Percentiles rank a stretch among this genome's conserved stretches.
phyloP scores from a whole-genome alignment of 2,329 filamentous ascomycete genomes.

The Fusarium hainanense region DNA sequence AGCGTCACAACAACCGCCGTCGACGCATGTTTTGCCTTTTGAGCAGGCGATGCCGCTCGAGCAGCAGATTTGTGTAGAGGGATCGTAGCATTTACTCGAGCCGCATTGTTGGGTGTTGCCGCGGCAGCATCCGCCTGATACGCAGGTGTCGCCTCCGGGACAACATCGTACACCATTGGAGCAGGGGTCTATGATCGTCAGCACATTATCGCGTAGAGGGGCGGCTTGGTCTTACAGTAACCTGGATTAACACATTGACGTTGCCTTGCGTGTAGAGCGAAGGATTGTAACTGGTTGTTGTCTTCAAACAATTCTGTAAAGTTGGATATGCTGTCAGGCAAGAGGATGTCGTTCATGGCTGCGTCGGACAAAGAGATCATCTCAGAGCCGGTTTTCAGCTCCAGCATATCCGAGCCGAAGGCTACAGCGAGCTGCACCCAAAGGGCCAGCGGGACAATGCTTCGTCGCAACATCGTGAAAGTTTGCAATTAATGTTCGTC shows the following conservation, averaged over 20 bases:
- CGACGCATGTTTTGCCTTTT: neutral
- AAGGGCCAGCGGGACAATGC: neutral
- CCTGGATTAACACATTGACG: neutral
- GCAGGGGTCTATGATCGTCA: neutral
- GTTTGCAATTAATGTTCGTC: neutral
- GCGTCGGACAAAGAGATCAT: constrained; percentile 1
- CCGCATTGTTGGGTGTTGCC: constrained; percentile 2
- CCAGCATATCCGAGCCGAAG: neutral
- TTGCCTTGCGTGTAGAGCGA: neutral
- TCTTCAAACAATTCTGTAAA: constrained; percentile 1
- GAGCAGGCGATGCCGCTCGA: neutral
- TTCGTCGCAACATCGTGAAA: neutral
- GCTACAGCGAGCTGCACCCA: neutral
- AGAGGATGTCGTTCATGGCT: neutral
- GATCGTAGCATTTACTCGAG: neutral
- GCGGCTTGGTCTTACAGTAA: neutral
- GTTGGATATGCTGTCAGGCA: neutral
- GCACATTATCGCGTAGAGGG: accelerated
- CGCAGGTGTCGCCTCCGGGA: constrained; percentile 5
- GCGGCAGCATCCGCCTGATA: neutral
- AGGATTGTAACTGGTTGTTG: accelerated
- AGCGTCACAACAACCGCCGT: neutral
- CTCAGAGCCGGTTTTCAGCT: neutral
- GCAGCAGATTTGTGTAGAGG: neutral
- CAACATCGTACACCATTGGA: constrained; percentile 4